A percentile compares a stretch with the other conserved stretches of the same genome.
phyloP scores from a whole-genome alignment of 2,329 filamentous ascomycete genomes.

The Teratosphaeria epicoccoides region DNA sequence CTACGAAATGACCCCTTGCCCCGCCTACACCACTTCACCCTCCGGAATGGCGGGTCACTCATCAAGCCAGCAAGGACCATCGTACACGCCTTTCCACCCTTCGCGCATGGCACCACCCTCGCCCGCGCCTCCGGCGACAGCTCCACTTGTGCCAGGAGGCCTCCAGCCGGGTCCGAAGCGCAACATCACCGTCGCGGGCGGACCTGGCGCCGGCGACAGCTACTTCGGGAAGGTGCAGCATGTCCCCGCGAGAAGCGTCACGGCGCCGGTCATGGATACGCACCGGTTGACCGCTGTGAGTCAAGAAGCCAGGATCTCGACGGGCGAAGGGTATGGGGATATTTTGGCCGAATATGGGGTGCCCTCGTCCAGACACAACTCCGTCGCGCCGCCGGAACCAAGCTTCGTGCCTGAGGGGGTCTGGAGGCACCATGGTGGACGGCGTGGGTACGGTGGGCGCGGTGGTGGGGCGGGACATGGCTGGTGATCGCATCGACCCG shows the following conservation, averaged over 20 bases:
- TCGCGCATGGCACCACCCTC: background rate
- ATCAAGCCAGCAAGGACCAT: background rate
- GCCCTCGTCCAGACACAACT: background rate
- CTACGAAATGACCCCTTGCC: conserved; percentile 24
- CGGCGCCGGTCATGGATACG: conserved; percentile 10
- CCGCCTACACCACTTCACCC: conserved; percentile 5
- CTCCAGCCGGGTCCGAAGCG: conserved; percentile 8
- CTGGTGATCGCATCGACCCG: background rate
- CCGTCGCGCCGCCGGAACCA: conserved; percentile 1
- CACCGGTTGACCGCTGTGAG: conserved; percentile 3
- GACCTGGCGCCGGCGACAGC: conserved; percentile 5
- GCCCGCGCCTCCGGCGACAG: background rate
- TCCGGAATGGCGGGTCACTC: background rate
- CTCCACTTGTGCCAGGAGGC: background rate
- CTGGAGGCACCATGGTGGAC: background rate
- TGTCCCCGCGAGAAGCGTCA: conserved; percentile 13
- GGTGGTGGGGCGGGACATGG: background rate
- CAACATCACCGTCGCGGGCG: conserved; percentile 11
- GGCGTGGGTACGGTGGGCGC: background rate
- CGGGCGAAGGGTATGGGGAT: conserved; percentile 9
- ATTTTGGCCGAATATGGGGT: conserved; percentile 16
- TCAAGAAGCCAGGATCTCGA: background rate
- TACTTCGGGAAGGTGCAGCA: conserved; percentile 10
- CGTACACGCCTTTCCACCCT: conserved; percentile 26
- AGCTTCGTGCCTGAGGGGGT: background rate